phyloP scores from a whole-genome alignment of 2,329 filamentous ascomycete species.

The Cordyceps javanica region DNA sequence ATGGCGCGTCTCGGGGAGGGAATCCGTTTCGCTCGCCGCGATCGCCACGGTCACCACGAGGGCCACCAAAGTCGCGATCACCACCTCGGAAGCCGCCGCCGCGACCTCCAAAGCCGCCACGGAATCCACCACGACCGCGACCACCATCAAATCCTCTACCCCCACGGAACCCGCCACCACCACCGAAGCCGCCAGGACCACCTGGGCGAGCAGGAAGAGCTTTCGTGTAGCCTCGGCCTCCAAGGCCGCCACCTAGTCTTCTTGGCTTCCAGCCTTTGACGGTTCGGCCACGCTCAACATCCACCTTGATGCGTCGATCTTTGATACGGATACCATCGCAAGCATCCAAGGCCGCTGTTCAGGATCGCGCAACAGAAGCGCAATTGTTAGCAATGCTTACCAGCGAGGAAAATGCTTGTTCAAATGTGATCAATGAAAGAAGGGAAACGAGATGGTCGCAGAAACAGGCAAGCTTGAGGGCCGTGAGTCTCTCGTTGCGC shows the following conservation, averaged over 20 bases:
- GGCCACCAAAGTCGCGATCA: slow-evolving; percentile 28
- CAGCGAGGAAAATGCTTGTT: slow-evolving; percentile 27
- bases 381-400: slow-evolving; percentile 65
- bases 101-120: slow-evolving; percentile 33
- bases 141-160: slow-evolving; percentile 42
- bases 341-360: slow-evolving; percentile 79
- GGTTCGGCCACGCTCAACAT: slow-evolving; percentile 92
- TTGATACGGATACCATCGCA: slow-evolving; percentile 88
- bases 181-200: slow-evolving; percentile 50
- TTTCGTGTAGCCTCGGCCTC: slow-evolving; percentile 89
- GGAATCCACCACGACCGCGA: slow-evolving; percentile 37
- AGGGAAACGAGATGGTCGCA: slow-evolving; percentile 22
- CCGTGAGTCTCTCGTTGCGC: slow-evolving; percentile 42
- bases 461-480: slow-evolving; percentile 55
- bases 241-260: slow-evolving; percentile 84
- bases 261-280: slow-evolving; percentile 90
- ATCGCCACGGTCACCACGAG: slow-evolving; percentile 26
- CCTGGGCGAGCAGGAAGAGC: slow-evolving; percentile 65
- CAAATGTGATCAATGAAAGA: slow-evolving; percentile 8
- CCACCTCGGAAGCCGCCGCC: slow-evolving; percentile 47
- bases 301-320: slow-evolving; percentile 84
- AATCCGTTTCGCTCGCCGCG: slow-evolving; percentile 41
- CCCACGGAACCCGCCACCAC: slow-evolving; percentile 38
- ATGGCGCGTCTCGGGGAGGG: slow-evolving; percentile 53
- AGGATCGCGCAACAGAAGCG: slow-evolving; percentile 49